Percentiles rank a stretch among this genome's conserved stretches.
Evolutionary conservation across 768 basidiomycete genomes (phyloP).

Genomic region (Termitomyces sp.): DNA sequence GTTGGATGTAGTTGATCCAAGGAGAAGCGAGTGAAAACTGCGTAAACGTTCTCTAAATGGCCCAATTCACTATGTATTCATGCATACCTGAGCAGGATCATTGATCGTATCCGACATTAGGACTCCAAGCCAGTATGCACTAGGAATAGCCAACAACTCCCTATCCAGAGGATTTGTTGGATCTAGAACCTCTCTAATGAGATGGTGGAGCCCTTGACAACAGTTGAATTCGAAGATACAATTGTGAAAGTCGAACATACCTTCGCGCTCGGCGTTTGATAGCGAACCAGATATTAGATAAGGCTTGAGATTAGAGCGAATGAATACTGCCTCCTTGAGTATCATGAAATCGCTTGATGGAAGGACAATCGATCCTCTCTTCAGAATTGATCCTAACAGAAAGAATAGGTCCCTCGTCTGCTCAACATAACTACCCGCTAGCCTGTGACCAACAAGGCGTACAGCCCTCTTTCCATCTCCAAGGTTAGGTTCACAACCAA

Average conservation of each 20-base stretch:
- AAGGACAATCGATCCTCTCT: constrained; percentile 24
- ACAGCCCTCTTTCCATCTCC: constrained; percentile 33
- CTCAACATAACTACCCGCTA: constrained; percentile 19
- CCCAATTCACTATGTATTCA: neutral
- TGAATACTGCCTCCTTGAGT: constrained; percentile 41
- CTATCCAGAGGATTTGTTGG: constrained; percentile 33
- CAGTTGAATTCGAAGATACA: neutral
- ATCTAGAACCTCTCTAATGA: constrained; percentile 41
- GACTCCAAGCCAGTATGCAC: constrained; percentile 38
- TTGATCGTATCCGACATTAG: constrained; percentile 3
- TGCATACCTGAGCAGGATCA: constrained; percentile 4
- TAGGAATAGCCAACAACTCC: constrained; percentile 35
- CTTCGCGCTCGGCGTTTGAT: constrained; percentile 27
- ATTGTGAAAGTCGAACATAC: constrained; percentile 20
- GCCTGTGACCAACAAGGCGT: constrained; percentile 34
- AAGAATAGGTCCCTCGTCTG: constrained; percentile 30
- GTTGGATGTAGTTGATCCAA: constrained; percentile 58
- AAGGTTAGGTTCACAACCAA: constrained; percentile 21
- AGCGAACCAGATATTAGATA: constrained; percentile 30
- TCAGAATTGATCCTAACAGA: constrained; percentile 37
- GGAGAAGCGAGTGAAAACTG: constrained; percentile 28
- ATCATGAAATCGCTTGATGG: constrained; percentile 24
- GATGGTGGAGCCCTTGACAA: constrained; percentile 34
- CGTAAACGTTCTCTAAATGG: too few species aligned
- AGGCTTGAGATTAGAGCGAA: constrained; percentile 29